phyloP scores from a whole-genome alignment of 768 basidiomycete species.

The Trametes cinnabarina region DNA sequence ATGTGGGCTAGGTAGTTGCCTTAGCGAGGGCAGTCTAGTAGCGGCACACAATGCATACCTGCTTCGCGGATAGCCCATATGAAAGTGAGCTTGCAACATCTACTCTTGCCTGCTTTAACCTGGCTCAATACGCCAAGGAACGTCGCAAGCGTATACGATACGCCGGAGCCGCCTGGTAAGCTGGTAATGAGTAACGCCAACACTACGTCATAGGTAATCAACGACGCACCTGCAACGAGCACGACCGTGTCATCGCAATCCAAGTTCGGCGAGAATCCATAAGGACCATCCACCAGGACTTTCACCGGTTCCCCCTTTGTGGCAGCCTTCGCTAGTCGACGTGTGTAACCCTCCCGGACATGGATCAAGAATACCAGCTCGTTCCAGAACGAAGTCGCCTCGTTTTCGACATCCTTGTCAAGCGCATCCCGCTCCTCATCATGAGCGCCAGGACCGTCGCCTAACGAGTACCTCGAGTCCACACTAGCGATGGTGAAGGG shows the following conservation, averaged over 20 bases:
- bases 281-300: slow-evolving; percentile 61
- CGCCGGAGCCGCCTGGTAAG: slow-evolving; percentile 41
- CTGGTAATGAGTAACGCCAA: too few species aligned
- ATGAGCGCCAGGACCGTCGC: background rate
- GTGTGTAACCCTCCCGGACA: slow-evolving; percentile 59
- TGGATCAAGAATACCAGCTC: slow-evolving; percentile 59
- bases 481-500: slow-evolving; percentile 56
- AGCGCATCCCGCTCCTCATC: slow-evolving; percentile 7
- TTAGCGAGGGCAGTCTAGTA: background rate
- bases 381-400: slow-evolving; percentile 25
- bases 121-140: slow-evolving; percentile 41
- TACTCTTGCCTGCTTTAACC: slow-evolving; percentile 24
- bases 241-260: slow-evolving; percentile 44
- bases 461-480: slow-evolving; percentile 8
- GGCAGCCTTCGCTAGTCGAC: slow-evolving; percentile 40
- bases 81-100: slow-evolving; percentile 37
- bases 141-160: slow-evolving; percentile 46
- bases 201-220: background rate
- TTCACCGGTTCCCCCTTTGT: slow-evolving; percentile 33
- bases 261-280: slow-evolving; percentile 45
- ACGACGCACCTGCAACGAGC: slow-evolving; percentile 39
- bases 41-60: slow-evolving; percentile 31
- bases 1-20: slow-evolving; percentile 31
- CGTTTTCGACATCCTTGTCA: background rate
- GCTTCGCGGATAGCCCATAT: slow-evolving; percentile 43